phyloP scores from a whole-genome alignment of 2,329 filamentous ascomycete species.

The Fusarium denticulatum region DNA sequence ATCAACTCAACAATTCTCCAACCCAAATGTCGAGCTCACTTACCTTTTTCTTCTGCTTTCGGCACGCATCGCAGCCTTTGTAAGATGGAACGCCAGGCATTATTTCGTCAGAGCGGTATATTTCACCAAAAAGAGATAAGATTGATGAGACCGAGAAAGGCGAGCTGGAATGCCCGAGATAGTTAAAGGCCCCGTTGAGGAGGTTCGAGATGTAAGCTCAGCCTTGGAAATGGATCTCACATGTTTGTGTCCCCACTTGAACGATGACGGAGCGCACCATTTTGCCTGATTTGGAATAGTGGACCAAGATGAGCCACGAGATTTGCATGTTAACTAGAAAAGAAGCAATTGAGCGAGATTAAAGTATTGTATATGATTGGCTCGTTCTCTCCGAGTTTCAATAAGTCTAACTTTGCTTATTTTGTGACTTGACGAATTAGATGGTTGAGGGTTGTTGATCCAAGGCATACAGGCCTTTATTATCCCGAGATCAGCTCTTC shows the following conservation, averaged over 20 bases:
- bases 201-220: constrained; percentile 1
- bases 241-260: background rate
- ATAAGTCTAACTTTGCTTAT: background rate
- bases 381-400: background rate
- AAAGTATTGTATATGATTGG: background rate
- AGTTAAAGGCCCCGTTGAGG: constrained; percentile 11
- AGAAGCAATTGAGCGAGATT: background rate
- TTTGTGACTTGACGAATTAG: constrained; percentile 8
- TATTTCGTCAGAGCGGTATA: constrained; percentile 41
- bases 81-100: constrained; percentile 64
- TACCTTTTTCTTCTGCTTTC: constrained; percentile 65
- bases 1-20: background rate
- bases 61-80: constrained; percentile 61
- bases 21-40: background rate
- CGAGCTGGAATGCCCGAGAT: background rate
- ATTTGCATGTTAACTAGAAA: background rate
- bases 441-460: background rate
- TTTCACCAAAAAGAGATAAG: constrained; percentile 36
- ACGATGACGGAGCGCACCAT: constrained; percentile 23
- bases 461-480: constrained; percentile 2
- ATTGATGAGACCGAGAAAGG: background rate
- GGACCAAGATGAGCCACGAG: background rate
- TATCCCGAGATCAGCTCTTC: constrained; percentile 15
- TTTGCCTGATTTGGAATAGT: constrained; percentile 24
- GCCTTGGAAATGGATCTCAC: constrained; percentile 1